These are phyloP conservation scores for Cutaneotrichosporon sp. DNA, from an alignment of 1,284 basidiomycete genomes.

Conservation along the genomic window DNA sequence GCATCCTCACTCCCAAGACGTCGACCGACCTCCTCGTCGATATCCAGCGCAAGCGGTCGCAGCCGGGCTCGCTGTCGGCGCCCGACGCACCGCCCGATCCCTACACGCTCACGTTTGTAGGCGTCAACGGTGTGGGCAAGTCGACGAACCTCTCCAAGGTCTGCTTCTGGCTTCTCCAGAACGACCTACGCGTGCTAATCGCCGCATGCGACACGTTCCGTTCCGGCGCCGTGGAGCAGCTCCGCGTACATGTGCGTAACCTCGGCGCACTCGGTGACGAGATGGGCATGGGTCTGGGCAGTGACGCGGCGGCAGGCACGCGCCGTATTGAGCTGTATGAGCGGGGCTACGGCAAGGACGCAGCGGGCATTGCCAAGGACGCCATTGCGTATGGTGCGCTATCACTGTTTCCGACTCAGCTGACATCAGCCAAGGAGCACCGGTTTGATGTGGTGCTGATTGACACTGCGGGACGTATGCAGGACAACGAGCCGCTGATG, in stretches of 20 bases:
- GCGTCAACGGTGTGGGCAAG: constrained; percentile 99
- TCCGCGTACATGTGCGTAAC: constrained; percentile 94
- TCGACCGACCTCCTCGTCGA: constrained; percentile 87
- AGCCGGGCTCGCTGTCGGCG: constrained; percentile 64
- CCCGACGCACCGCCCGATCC: constrained; percentile 58
- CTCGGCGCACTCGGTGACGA: constrained; percentile 75
- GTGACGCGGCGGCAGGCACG: constrained; percentile 2
- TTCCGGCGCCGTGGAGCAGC: constrained; percentile 95
- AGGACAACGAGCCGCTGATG: constrained; percentile 98
- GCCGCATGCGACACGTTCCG: constrained; percentile 99
- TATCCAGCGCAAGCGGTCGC: constrained; percentile 52
- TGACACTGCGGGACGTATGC: constrained; percentile 97
- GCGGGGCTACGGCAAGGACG: constrained; percentile 96
- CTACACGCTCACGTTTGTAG: constrained; percentile 93
- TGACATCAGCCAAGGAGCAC: constrained; percentile 64
- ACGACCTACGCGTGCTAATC: constrained; percentile 85
- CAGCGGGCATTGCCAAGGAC: constrained; percentile 93
- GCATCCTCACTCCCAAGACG: constrained; percentile 92
- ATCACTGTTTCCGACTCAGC: not conserved
- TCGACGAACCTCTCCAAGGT: constrained; percentile 98
- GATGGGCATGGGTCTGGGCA: constrained; percentile 51
- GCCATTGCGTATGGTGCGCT: constrained; percentile 77
- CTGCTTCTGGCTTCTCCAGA: constrained; percentile 98
- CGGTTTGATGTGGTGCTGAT: constrained; percentile 91
- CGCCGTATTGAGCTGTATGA: constrained; percentile 77